Base-by-base conservation (phyloP, 352 stramenopile species). In the Globisporangium echinulatum region DNA sequence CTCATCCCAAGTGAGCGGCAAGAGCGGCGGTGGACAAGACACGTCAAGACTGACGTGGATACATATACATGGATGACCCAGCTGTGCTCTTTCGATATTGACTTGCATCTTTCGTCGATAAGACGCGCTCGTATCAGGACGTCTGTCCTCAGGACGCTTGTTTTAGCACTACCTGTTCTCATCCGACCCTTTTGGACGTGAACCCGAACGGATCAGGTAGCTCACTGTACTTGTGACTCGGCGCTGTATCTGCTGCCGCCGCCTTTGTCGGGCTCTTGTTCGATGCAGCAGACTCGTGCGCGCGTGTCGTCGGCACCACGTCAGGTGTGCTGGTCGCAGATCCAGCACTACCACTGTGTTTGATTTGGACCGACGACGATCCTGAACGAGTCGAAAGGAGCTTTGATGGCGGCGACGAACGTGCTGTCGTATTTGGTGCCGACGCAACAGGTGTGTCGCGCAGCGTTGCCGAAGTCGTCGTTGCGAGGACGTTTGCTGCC, bases 181-280 rank as follows among this genome's bases (percentile, higher is more conserved):
- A 48, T 13, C 11, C n/a, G 11, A 7, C 33, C 51, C 80, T 85
- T 55, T 87, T 88, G 25, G 70, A 76, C 1, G 71, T 86, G 58
- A 88, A 88, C 14, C 79, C 79, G 58, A 87, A 87, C 0, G 79
- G 79, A 64, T 88, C 79, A 2, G 79, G 79, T 13, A 88, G 69
- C 54, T 79, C 72, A 13, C 69, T 72, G 57, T 83, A 81, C 48
- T 79, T 84, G 58, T 58, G 75, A 39, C 65, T 49, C 3, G 44
- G 36, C 10, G 48, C 10, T 9, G 15, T 14, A 10, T 62, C 13
- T 33, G 36, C 38, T 13, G 52, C 2, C 40, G 53, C 2, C 14
- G 17, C 3, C 33, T 15, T 40, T n/a, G 6, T n/a, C 38, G 42
- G 25, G 2, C 25, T 33, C 25, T 50, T 17, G 39, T 7, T 48